Conservation (phyloP, 305 asterid genomes). For the Solanum hybrid region DNA sequence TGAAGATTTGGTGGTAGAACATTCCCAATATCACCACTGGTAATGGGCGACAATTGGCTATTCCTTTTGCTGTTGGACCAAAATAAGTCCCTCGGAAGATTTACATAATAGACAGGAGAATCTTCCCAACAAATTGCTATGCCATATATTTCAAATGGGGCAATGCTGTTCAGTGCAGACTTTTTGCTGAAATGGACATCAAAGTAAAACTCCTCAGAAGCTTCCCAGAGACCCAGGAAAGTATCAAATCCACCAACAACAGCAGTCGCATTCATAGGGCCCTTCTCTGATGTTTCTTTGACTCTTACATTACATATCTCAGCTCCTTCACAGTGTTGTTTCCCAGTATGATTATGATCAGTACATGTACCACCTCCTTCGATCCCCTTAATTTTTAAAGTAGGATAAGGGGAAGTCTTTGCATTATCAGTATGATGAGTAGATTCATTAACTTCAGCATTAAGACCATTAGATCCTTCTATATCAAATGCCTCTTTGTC, state of each 20-base stretch:
- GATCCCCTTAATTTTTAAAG: slow-evolving; percentile 20
- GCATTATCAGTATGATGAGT: slow-evolving; percentile 17
- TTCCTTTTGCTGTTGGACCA: slow-evolving; percentile 30
- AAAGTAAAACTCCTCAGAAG: slow-evolving; percentile 58
- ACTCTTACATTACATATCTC: slow-evolving; percentile 22
- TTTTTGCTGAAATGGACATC: slow-evolving; percentile 74
- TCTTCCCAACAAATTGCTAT: slow-evolving; percentile 85
- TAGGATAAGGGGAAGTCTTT: slow-evolving; percentile 23
- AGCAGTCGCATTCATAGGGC: slow-evolving; percentile 63
- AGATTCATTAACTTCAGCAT: slow-evolving; percentile 16
- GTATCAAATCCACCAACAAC: slow-evolving; percentile 78
- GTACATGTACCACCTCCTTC: slow-evolving; percentile 18
- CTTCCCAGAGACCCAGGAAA: slow-evolving; percentile 71
- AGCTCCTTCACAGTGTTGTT: slow-evolving; percentile 27
- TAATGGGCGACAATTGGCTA: slow-evolving; percentile 14
- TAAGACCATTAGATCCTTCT: slow-evolving; percentile 29
- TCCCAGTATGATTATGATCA: slow-evolving; percentile 22
- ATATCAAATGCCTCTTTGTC: slow-evolving; percentile 26
- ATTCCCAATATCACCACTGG: slow-evolving; percentile 27
- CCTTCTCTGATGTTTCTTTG: slow-evolving; percentile 39
- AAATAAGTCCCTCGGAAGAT: slow-evolving; percentile 76
- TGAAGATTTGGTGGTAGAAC: slow-evolving; percentile 35
- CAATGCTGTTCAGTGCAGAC: slow-evolving; percentile 49
- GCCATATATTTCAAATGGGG: slow-evolving; percentile 87
- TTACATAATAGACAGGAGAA: slow-evolving; percentile 82